Conservation (phyloP, 441 rosid species). For the Lepidium campestre region DNA sequence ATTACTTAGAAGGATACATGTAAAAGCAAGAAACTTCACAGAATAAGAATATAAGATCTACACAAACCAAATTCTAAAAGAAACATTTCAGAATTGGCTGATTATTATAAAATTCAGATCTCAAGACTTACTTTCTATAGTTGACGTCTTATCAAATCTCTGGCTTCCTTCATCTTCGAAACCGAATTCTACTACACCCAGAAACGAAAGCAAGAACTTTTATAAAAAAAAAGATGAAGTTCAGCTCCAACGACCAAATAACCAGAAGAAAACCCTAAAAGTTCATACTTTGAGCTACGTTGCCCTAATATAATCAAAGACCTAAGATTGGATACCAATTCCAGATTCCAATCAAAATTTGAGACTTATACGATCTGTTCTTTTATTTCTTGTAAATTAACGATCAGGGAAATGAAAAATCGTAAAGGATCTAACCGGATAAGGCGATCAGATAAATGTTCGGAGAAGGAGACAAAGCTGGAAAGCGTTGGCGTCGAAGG, state of each 20-base stretch:
- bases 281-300: background rate
- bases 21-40: background rate
- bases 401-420: background rate
- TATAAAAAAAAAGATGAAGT: background rate
- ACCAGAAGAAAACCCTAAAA: background rate
- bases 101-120: background rate
- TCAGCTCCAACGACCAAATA: background rate
- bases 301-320: slow-evolving; percentile 1
- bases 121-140: background rate
- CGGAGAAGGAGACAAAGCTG: background rate
- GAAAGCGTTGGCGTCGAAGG: background rate
- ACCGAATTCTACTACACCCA: background rate
- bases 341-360: background rate
- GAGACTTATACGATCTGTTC: background rate
- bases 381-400: background rate
- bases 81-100: background rate
- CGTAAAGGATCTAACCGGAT: slow-evolving; percentile 18
- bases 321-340: background rate
- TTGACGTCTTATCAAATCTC: background rate
- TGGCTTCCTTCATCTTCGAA: background rate
- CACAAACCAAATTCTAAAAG: background rate
- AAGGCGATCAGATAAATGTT: background rate
- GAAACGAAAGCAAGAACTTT: background rate
- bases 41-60: background rate
- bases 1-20: background rate